Percentiles rank a stretch among this genome's conserved stretches.
These are phyloP conservation scores for Lasiosphaeris hirsuta DNA, from an alignment of 495 filamentous ascomycete species.

Conservation along the genomic window DNA sequence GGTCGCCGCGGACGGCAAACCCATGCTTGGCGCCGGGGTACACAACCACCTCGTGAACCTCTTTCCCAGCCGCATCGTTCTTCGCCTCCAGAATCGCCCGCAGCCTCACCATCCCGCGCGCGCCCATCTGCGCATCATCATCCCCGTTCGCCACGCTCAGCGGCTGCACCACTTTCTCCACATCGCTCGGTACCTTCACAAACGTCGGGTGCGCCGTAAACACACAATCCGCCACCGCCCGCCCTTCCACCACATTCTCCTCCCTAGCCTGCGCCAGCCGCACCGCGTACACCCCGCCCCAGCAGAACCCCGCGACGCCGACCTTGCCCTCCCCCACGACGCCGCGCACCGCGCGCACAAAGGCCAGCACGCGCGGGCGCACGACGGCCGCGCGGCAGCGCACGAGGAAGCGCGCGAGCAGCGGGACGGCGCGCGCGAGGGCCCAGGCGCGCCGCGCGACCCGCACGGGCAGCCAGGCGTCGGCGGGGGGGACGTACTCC, in stretches of 20 bases:
- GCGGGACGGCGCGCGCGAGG: background rate
- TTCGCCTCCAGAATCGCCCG: conserved; percentile 42
- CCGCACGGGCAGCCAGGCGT: conserved; percentile 3
- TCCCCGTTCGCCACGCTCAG: conserved; percentile 55
- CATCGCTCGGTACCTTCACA: conserved; percentile 52
- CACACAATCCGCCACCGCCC: conserved; percentile 46
- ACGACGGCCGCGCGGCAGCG: conserved; percentile 31
- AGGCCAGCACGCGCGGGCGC: conserved; percentile 44
- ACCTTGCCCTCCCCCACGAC: conserved; percentile 22
- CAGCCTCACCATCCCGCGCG: conserved; percentile 38
- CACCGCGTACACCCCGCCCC: conserved; percentile 54
- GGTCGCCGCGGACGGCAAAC: conserved; percentile 55
- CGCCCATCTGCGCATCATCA: conserved; percentile 43
- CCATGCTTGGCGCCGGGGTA: conserved; percentile 59
- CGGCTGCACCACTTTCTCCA: conserved; percentile 50
- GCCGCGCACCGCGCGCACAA: conserved; percentile 44
- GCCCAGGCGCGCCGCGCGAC: conserved; percentile 6
- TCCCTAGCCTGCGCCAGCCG: conserved; percentile 36
- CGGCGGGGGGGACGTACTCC: conserved; percentile 11
- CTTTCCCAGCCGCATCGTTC: conserved; percentile 14
- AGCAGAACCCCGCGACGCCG: conserved; percentile 56
- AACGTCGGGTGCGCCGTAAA: conserved; percentile 55
- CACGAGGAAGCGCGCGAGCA: conserved; percentile 26
- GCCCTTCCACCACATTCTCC: conserved; percentile 20
- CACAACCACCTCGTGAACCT: conserved; percentile 46